Evolutionary conservation across 306 rosid genomes (phyloP).

Genomic region (Castanea mollissima): DNA sequence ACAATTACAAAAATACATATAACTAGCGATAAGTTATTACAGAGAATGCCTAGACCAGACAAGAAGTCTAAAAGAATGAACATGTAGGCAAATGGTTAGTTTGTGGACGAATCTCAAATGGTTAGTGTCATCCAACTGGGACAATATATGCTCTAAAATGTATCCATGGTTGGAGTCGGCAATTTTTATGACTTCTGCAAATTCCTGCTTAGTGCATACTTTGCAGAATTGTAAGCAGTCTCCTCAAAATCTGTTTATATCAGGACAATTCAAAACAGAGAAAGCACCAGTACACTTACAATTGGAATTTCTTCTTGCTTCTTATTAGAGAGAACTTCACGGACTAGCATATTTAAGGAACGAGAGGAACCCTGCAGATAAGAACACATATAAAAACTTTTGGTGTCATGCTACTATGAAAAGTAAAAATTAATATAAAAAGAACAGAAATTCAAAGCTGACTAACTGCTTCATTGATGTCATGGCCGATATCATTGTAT

Average conservation of each 20-base stretch:
- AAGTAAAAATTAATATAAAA: not conserved
- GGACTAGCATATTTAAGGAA: slow-evolving; percentile 53
- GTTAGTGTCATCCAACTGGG: not conserved
- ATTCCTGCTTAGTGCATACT: not conserved
- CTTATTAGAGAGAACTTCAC: slow-evolving; percentile 60
- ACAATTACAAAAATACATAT: not conserved
- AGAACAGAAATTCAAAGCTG: slow-evolving; percentile 19
- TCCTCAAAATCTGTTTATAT: not conserved
- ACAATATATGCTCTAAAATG: not conserved
- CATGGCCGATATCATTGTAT: slow-evolving; percentile 34
- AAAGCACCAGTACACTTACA: slow-evolving; percentile 41
- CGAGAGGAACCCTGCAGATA: slow-evolving; percentile 54
- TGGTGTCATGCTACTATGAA: not conserved
- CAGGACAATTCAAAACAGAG: not conserved
- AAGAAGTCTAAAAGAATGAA: not conserved
- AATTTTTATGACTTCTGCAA: not conserved
- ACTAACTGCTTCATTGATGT: slow-evolving; percentile 60
- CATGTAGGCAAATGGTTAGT: not conserved
- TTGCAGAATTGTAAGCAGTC: not conserved
- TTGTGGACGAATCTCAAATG: not conserved
- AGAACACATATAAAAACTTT: slow-evolving; percentile 14
- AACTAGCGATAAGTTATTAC: not conserved
- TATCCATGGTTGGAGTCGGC: not conserved
- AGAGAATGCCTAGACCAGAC: not conserved
- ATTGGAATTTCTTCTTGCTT: slow-evolving; percentile 78